phyloP scores from a whole-genome alignment of 2,329 filamentous ascomycete species.

The Salinomyces thailandicus region DNA sequence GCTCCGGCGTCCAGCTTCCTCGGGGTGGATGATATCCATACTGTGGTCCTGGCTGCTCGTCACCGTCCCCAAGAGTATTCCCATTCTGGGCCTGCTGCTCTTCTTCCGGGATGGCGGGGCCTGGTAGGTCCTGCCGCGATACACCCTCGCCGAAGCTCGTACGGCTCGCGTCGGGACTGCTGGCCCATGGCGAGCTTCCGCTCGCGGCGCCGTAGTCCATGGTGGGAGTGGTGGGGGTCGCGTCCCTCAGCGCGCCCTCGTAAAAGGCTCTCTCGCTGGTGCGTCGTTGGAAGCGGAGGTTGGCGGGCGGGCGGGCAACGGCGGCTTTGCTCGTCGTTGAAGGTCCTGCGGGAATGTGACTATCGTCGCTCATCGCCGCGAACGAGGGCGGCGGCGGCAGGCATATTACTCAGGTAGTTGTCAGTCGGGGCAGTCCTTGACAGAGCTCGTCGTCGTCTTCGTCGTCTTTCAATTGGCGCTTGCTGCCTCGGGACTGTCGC shows the following conservation, averaged over 20 bases:
- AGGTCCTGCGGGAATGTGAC: slow-evolving; percentile 1
- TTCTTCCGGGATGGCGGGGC: slow-evolving; percentile 15
- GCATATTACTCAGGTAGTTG: neutral
- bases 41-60: slow-evolving; percentile 7
- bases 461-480: neutral
- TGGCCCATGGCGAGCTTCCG: slow-evolving; percentile 54
- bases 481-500: neutral
- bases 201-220: slow-evolving; percentile 57
- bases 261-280: slow-evolving; percentile 25
- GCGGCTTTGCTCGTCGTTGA: slow-evolving; percentile 14
- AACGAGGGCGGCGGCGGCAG: neutral
- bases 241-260: slow-evolving; percentile 23
- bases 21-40: slow-evolving; percentile 21
- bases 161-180: slow-evolving; percentile 44
- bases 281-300: slow-evolving; percentile 27
- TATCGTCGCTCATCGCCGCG: neutral
- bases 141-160: slow-evolving; percentile 32
- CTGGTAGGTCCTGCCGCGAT: slow-evolving; percentile 18
- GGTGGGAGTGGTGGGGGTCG: slow-evolving; percentile 12
- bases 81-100: slow-evolving; percentile 1
- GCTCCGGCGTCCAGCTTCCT: slow-evolving; percentile 22
- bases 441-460: neutral
- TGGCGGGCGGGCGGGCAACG: slow-evolving; percentile 8
- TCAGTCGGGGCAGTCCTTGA: neutral
- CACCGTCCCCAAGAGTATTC: too few relatives aligned